Evolutionary conservation across 306 rosid species (phyloP).

Genomic region (Carpinus fangiana): DNA sequence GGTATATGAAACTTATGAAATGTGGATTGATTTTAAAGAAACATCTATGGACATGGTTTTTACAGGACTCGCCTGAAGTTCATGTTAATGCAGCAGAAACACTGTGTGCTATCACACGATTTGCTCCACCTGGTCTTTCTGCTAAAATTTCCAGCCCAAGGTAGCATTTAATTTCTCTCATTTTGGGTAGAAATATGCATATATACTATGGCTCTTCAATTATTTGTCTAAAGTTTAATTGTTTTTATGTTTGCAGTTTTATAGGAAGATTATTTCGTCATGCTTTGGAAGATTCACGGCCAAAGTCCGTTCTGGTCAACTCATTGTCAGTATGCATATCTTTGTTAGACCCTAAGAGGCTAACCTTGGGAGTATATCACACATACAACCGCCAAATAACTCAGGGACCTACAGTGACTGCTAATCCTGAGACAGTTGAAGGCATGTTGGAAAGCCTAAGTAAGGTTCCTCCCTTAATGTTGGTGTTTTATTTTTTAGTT

Average conservation of each 20-base stretch:
- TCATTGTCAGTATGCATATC: constrained; percentile 93
- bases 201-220: constrained; percentile 2
- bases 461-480: constrained; percentile 32
- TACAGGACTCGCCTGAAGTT: constrained; percentile 92
- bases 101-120: constrained; percentile 88
- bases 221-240: background rate
- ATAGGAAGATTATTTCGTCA: constrained; percentile 87
- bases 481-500: constrained; percentile 1
- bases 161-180: constrained; percentile 33
- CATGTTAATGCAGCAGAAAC: constrained; percentile 97
- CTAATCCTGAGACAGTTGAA: constrained; percentile 88
- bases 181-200: background rate
- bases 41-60: constrained; percentile 28
- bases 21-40: constrained; percentile 20
- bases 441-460: constrained; percentile 98
- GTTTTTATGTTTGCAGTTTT: constrained; percentile 52
- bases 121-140: constrained; percentile 92
- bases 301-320: constrained; percentile 89
- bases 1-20: background rate
- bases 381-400: constrained; percentile 71
- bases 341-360: constrained; percentile 89
- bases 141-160: constrained; percentile 84
- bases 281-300: constrained; percentile 90
- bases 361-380: constrained; percentile 60
- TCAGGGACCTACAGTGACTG: constrained; percentile 58